Base-by-base conservation (phyloP, 257 asterid genomes). In the Nicotiana otophora region DNA sequence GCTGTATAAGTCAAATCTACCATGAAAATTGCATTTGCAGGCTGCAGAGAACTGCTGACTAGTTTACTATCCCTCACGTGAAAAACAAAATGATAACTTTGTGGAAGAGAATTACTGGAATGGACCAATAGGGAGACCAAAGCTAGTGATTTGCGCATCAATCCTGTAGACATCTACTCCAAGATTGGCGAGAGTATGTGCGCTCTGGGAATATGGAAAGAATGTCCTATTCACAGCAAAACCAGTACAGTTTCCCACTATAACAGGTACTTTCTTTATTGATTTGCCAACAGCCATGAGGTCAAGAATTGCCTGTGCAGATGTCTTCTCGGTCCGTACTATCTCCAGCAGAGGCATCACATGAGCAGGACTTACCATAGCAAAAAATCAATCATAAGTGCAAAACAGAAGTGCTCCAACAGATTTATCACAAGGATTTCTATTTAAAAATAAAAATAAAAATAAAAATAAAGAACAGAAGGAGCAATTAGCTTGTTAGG, bases 91-190 rank as follows among this genome's bases (percentile, higher is more conserved):
- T 3, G 53, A 66, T 2, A 64, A 68, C 62, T 53, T 11, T 26
- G 66, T 42, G 86, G 83, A 86, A 85, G 90, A 86, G 80, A 84
- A 86, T 92, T 94, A 96, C 99, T 91, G 98, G 90, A 96, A 93
- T 79, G 99, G 99, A n/a, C 99, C 99, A 82, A 96, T 81, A 17
- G 99, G 98, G 81, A 96, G 92, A 83, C 99, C 99, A 80, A 96
- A 96, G 84, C 89, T 78, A 63, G 85, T 77, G 86, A 96, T 96
- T 28, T 92, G 92, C 86, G 82, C 93, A 87, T 96, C 99, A 84
- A 96, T 92, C 87, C 99, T 94, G 92, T 90, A 94, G 78, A 86
- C 87, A 88, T 96, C 99, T 69, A 96, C 98, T 14, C 99, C 99
- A 90, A 96, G 82, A 87, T 96, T 89, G 77, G 87, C 91, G 90